These are phyloP conservation scores for Rhododendron ovatum DNA, from an alignment of 148 eudicot genomes.

Conservation along the genomic window DNA sequence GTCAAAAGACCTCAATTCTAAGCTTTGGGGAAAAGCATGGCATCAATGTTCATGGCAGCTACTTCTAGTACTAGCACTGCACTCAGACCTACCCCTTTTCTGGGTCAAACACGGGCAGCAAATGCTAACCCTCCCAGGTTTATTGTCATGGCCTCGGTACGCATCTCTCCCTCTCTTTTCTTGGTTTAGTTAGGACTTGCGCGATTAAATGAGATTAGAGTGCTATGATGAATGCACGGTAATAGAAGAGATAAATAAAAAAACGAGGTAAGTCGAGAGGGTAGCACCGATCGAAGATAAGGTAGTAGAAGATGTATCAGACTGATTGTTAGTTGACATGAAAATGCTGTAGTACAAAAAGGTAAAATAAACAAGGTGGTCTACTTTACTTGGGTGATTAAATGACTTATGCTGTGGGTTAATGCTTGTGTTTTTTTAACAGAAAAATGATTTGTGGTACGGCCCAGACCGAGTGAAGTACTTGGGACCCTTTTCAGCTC, in stretches of 20 bases:
- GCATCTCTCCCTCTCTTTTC: background rate
- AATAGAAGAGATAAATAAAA: too few relatives aligned
- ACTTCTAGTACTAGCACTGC: slow-evolving; percentile 48
- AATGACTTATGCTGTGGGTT: background rate
- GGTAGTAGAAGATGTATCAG: background rate
- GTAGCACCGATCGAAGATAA: background rate
- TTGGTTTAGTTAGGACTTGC: background rate
- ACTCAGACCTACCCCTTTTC: slow-evolving; percentile 68
- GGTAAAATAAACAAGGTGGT: background rate
- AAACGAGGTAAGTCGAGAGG: too few relatives aligned
- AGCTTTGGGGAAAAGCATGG: slow-evolving; percentile 28
- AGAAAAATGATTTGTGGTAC: slow-evolving; percentile 88
- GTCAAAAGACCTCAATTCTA: background rate
- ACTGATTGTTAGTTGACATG: background rate
- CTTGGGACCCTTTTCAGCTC: slow-evolving; percentile 93
- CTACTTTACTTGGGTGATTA: background rate
- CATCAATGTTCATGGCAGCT: slow-evolving; percentile 45
- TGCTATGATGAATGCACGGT: background rate
- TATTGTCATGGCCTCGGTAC: slow-evolving; percentile 78
- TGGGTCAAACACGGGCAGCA: slow-evolving; percentile 57
- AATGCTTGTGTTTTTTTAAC: slow-evolving; percentile 14
- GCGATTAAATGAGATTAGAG: background rate
- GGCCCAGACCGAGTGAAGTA: slow-evolving; percentile 88
- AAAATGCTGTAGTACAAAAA: background rate
- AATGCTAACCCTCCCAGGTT: slow-evolving; percentile 60